Evolutionary conservation across 345 rosid genomes (phyloP).

Genomic region (Kernera saxatilis): DNA sequence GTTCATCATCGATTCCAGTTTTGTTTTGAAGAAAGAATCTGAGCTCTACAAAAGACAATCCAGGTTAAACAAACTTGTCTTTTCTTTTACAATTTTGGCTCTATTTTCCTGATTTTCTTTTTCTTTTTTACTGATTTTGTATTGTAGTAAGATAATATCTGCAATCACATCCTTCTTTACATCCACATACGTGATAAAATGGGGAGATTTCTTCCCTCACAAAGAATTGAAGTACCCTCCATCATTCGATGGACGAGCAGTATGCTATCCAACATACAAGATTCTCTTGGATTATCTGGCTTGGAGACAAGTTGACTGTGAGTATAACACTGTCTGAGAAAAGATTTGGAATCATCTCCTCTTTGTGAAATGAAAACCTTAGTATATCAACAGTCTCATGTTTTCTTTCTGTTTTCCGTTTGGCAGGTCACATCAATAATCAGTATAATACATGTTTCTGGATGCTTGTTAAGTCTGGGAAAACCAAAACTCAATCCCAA

Average conservation of each 20-base stretch:
- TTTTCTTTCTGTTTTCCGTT: background rate
- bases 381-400: background rate
- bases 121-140: background rate
- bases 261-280: constrained; percentile 75
- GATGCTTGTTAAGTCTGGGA: constrained; percentile 86
- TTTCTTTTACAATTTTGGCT: background rate
- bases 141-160: constrained; percentile 60
- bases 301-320: constrained; percentile 98
- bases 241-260: constrained; percentile 82
- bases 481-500: constrained; percentile 73
- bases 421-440: constrained; percentile 89
- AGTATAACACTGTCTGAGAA: constrained; percentile 32
- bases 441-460: constrained; percentile 95
- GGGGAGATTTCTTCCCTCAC: constrained; percentile 66
- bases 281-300: constrained; percentile 80
- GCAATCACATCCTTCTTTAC: constrained; percentile 65
- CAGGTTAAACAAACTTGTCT: constrained; percentile 36
- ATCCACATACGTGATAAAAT: constrained; percentile 56
- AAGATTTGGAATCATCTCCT: background rate
- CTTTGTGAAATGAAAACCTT: background rate
- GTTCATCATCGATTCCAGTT: constrained; percentile 43
- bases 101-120: background rate
- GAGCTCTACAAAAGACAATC: constrained; percentile 54
- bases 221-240: constrained; percentile 68
- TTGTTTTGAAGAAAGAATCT: constrained; percentile 64